phyloP scores from a whole-genome alignment of 257 asterid genomes.

The Solanum microdontum region DNA sequence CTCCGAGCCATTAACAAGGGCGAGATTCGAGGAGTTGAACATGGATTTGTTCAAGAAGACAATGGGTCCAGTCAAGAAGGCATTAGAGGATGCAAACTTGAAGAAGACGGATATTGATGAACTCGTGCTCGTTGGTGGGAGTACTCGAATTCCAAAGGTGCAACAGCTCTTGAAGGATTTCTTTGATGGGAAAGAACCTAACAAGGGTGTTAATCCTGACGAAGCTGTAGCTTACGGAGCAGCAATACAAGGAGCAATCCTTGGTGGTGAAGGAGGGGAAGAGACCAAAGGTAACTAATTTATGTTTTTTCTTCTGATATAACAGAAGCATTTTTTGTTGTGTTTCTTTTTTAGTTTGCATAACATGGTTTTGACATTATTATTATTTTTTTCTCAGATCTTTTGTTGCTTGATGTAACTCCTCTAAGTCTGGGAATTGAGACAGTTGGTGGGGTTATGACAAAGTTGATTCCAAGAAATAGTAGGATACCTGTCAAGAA shows the following conservation, averaged over 20 bases:
- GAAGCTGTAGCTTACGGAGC: slow-evolving; percentile 26
- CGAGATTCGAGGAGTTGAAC: slow-evolving; percentile 17
- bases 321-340: background rate
- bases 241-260: slow-evolving; percentile 19
- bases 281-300: slow-evolving; percentile 3
- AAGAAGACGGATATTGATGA: slow-evolving; percentile 15
- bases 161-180: slow-evolving; percentile 21
- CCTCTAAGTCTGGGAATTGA: slow-evolving; percentile 17
- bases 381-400: background rate
- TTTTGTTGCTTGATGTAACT: slow-evolving; percentile 10
- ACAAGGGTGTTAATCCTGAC: slow-evolving; percentile 16
- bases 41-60: slow-evolving; percentile 18
- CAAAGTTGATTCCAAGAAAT: slow-evolving; percentile 19
- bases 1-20: slow-evolving; percentile 14
- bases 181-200: slow-evolving; percentile 21
- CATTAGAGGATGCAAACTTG: slow-evolving; percentile 11
- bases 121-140: slow-evolving; percentile 21
- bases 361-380: background rate
- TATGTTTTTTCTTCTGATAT: background rate
- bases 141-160: slow-evolving; percentile 27
- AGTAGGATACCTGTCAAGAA: slow-evolving; percentile 10
- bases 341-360: background rate
- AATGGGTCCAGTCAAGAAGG: slow-evolving; percentile 19
- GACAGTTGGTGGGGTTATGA: slow-evolving; percentile 21
- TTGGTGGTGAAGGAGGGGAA: slow-evolving; percentile 10